phyloP scores from a whole-genome alignment of 805 yeast species.

The Myxozyma mucilagina region DNA sequence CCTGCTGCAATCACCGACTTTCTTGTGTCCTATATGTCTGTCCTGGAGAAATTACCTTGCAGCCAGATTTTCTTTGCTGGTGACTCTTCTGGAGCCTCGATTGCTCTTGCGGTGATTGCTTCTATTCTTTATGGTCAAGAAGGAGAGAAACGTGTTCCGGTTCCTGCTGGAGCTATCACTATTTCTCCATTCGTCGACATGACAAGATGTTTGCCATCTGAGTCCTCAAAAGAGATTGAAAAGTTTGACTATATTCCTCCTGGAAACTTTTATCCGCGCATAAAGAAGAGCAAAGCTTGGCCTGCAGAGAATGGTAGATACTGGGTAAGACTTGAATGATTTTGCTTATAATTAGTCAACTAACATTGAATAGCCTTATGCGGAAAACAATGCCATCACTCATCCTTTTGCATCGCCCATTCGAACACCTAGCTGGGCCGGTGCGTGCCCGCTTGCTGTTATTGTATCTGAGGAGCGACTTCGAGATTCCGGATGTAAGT shows the following conservation, averaged over 20 bases:
- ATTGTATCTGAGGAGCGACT: conserved; percentile 25
- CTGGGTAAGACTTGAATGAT: conserved; percentile 11
- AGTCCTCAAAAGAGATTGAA: conserved; percentile 11
- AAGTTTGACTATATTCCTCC: conserved; percentile 26
- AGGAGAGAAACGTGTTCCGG: conserved; percentile 13
- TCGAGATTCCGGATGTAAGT: conserved; percentile 19
- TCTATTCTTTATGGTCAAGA: conserved; percentile 13
- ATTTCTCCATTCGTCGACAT: conserved; percentile 31
- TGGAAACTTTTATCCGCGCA: conserved; percentile 23
- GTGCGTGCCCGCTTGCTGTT: conserved; percentile 22
- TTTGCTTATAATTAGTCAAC: neutral
- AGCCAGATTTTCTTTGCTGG: conserved; percentile 28
- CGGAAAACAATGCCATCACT: conserved; percentile 25
- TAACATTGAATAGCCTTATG: conserved; percentile 13
- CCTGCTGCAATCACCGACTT: conserved; percentile 25
- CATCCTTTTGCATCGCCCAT: conserved; percentile 31
- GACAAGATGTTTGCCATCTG: conserved; percentile 31
- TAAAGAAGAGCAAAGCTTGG: conserved; percentile 25
- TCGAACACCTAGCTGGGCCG: conserved; percentile 20
- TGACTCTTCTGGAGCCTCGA: conserved; percentile 31
- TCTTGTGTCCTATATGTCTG: conserved; percentile 15
- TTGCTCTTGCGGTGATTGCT: conserved; percentile 11
- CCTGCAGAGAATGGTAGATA: conserved; percentile 21
- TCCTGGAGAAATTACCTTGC: conserved; percentile 13
- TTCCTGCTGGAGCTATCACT: conserved; percentile 29